Conservation (phyloP, 2,329 filamentous ascomycete genomes). For the Phialophora tarda region DNA sequence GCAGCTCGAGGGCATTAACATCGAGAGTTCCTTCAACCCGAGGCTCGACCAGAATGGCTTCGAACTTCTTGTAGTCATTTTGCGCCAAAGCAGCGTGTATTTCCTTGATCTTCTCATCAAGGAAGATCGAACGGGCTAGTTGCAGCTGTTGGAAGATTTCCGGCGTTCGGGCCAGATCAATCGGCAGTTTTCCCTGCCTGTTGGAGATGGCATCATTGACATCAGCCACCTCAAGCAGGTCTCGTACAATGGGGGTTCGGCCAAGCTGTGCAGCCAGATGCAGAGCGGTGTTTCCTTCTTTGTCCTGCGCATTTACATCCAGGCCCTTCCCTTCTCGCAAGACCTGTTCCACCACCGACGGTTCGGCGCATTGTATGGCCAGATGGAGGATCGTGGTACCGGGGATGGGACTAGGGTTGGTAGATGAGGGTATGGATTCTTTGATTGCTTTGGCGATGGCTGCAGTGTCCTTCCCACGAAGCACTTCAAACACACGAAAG, state of each 20-base stretch:
- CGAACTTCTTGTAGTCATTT: conserved; percentile 76
- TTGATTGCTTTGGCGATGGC: conserved; percentile 83
- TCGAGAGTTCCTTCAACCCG: conserved; percentile 86
- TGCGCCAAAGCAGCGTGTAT: conserved; percentile 78
- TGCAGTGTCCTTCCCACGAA: conserved; percentile 87
- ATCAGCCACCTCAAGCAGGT: conserved; percentile 78
- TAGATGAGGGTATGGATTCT: conserved; percentile 60
- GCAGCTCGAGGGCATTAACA: conserved; percentile 88
- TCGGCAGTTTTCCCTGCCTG: conserved; percentile 78
- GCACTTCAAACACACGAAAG: conserved; percentile 90
- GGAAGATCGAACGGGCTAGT: conserved; percentile 84
- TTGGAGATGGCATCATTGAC: conserved; percentile 91
- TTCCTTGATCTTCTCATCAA: conserved; percentile 82
- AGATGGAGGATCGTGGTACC: conserved; percentile 92
- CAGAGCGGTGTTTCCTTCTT: conserved; percentile 91
- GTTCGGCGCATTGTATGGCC: conserved; percentile 92
- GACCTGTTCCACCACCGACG: conserved; percentile 92
- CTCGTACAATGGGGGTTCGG: conserved; percentile 76
- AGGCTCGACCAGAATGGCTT: conserved; percentile 80
- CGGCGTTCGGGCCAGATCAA: conserved; percentile 87
- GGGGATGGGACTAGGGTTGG: conserved; percentile 48
- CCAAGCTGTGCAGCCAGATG: conserved; percentile 87
- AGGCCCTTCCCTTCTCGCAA: conserved; percentile 73
- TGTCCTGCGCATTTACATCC: conserved; percentile 88
- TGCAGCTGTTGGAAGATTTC: conserved; percentile 97